These are phyloP conservation scores for Lentithecium fluviatile DNA, from an alignment of 495 filamentous ascomycete species.

Conservation along the genomic window DNA sequence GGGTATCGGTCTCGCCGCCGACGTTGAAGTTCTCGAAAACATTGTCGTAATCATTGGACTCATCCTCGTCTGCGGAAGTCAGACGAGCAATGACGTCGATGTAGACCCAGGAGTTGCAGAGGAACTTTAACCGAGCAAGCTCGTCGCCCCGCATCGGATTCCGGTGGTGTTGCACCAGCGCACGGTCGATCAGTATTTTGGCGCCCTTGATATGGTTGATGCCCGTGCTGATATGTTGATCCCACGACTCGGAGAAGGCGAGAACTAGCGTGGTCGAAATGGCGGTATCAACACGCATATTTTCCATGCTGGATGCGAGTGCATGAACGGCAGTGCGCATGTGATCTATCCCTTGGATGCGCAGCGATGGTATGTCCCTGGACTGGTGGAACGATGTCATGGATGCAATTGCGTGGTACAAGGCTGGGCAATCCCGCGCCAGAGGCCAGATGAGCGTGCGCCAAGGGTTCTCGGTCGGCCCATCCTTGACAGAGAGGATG, in stretches of 20 bases:
- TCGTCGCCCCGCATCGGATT: conserved; percentile 44
- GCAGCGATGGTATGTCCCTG: conserved; percentile 55
- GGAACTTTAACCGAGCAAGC: conserved; percentile 59
- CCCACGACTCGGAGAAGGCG: conserved; percentile 76
- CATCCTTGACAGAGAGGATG: conserved; percentile 72
- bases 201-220: conserved; percentile 70
- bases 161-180: conserved; percentile 49
- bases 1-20: conserved; percentile 46
- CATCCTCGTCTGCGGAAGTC: conserved; percentile 62
- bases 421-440: conserved; percentile 60
- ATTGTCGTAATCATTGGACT: conserved; percentile 53
- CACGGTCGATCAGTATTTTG: conserved; percentile 60
- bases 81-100: conserved; percentile 78
- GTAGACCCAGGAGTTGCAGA: conserved; percentile 78
- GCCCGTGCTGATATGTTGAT: conserved; percentile 67
- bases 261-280: conserved; percentile 72
- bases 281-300: conserved; percentile 62
- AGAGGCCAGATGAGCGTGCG: conserved; percentile 69
- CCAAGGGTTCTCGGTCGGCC: conserved; percentile 72
- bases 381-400: conserved; percentile 74
- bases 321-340: conserved; percentile 62
- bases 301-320: conserved; percentile 57
- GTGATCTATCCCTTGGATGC: conserved; percentile 67
- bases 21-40: conserved; percentile 44
- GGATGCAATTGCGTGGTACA: conserved; percentile 70